Percentiles rank a stretch among this genome's conserved stretches.
phyloP scores from a whole-genome alignment of 2,329 filamentous ascomycete species.

The Aureobasidium pullulans region DNA sequence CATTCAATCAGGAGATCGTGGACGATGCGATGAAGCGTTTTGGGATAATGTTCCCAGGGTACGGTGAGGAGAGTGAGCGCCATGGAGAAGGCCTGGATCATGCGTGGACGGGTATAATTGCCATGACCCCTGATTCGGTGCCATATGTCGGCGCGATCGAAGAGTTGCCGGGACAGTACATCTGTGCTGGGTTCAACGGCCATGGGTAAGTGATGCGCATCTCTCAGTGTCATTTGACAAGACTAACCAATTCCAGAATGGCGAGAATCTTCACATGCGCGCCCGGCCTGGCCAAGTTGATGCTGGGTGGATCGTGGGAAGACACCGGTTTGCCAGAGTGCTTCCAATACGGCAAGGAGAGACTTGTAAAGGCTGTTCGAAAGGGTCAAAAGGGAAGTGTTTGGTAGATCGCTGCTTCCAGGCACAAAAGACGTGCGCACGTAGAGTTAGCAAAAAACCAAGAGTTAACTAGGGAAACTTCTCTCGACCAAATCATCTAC shows the following conservation, averaged over 20 bases:
- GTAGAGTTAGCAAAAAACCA: too few relatives aligned
- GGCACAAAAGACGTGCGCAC: too few relatives aligned
- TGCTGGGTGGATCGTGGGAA: conserved; percentile 33
- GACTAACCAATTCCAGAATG: conserved; percentile 23
- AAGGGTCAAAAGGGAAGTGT: conserved; percentile 13
- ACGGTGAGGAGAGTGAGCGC: conserved; percentile 13
- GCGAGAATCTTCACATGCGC: conserved; percentile 42
- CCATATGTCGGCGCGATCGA: conserved; percentile 40
- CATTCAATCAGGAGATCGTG: conserved; percentile 34
- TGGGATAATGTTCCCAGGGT: conserved; percentile 28
- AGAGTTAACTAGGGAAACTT: too few relatives aligned
- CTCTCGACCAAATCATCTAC: too few relatives aligned
- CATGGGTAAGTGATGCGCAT: conserved; percentile 28
- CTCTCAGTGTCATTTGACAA: too few relatives aligned
- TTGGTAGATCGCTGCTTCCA: neutral
- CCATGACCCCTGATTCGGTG: conserved; percentile 39
- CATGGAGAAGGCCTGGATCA: conserved; percentile 41
- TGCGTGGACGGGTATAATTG: conserved; percentile 43
- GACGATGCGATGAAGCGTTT: conserved; percentile 33
- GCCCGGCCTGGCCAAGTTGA: conserved; percentile 37
- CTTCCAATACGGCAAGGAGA: conserved; percentile 27
- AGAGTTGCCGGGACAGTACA: conserved; percentile 37
- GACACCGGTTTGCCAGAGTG: conserved; percentile 32
- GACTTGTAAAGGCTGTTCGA: conserved; percentile 6
- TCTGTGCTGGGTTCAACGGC: conserved; percentile 45